Percentiles rank a stretch among this genome's conserved stretches.
phyloP scores from a whole-genome alignment of 1,284 basidiomycete species.

The Schizophyllum commune region DNA sequence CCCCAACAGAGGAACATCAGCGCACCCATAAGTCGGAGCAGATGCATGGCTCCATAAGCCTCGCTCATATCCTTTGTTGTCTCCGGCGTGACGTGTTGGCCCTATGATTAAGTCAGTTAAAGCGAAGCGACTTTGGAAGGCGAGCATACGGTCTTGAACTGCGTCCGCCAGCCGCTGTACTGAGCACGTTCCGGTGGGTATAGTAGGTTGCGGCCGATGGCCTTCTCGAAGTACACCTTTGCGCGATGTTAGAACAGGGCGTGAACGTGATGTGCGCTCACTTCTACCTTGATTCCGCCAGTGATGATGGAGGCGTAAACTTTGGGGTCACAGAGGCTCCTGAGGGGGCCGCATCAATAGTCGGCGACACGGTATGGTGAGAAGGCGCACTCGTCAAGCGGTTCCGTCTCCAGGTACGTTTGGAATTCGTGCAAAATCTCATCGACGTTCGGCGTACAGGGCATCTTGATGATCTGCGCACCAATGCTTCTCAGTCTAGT shows the following conservation, averaged over 20 bases:
- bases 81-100: not conserved
- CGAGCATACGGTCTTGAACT: not conserved
- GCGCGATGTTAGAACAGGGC: not conserved
- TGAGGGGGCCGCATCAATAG: no score
- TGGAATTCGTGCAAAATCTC: not conserved
- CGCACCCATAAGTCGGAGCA: not conserved
- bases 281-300: not conserved
- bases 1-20: no score
- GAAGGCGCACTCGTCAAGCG: not conserved
- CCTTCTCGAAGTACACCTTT: not conserved
- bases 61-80: not conserved
- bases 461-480: not conserved
- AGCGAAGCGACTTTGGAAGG: not conserved
- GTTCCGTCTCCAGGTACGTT: not conserved
- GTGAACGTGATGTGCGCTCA: no score
- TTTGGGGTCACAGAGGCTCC: not conserved
- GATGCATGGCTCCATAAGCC: not conserved
- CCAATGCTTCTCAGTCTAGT: no score
- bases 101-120: not conserved
- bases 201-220: not conserved
- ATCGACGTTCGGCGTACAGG: not conserved
- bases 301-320: not conserved
- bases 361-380: no score
- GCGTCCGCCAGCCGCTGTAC: not conserved
- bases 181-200: not conserved